phyloP scores from a whole-genome alignment of 495 filamentous ascomycete species.

The Hypoxylon perforatum region DNA sequence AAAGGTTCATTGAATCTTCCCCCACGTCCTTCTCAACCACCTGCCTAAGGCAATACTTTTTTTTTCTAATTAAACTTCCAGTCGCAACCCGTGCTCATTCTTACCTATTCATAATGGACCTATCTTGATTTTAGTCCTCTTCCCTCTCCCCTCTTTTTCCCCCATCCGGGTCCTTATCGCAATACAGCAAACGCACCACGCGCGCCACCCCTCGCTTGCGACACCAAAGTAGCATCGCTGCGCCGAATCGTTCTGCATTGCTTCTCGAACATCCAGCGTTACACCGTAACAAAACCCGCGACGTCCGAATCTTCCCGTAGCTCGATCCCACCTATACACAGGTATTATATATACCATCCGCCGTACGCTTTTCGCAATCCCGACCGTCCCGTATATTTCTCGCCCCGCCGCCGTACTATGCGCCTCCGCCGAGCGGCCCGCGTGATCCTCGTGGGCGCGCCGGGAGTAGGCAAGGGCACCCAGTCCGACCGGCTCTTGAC shows the following conservation, averaged over 20 bases:
- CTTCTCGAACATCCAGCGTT: constrained; percentile 14
- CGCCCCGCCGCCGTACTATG: constrained; percentile 53
- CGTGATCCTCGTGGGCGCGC: constrained; percentile 95
- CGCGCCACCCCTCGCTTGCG: constrained; percentile 3
- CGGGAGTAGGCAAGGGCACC: constrained; percentile 92
- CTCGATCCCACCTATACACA: background rate
- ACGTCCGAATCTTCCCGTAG: constrained; percentile 31
- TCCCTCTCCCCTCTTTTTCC: background rate
- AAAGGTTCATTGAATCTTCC: too few species aligned
- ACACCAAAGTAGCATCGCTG: constrained; percentile 20
- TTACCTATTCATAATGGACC: constrained; percentile 28
- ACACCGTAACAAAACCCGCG: constrained; percentile 10
- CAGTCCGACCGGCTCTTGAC: constrained; percentile 88
- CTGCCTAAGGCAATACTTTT: too few species aligned
- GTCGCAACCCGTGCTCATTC: background rate
- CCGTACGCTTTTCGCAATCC: constrained; percentile 7
- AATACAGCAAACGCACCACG: background rate
- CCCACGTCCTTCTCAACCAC: too few species aligned
- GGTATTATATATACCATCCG: constrained; percentile 15
- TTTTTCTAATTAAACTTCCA: too few species aligned
- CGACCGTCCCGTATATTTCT: constrained; percentile 11
- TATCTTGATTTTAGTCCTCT: constrained; percentile 18
- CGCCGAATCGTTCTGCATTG: constrained; percentile 16
- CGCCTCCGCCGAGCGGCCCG: constrained; percentile 84
- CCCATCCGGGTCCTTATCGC: background rate